A percentile compares a stretch with the other conserved stretches of the same genome.
Evolutionary conservation across 176 grass and related monocot genomes (phyloP).

Genomic region (Carex pumila): DNA sequence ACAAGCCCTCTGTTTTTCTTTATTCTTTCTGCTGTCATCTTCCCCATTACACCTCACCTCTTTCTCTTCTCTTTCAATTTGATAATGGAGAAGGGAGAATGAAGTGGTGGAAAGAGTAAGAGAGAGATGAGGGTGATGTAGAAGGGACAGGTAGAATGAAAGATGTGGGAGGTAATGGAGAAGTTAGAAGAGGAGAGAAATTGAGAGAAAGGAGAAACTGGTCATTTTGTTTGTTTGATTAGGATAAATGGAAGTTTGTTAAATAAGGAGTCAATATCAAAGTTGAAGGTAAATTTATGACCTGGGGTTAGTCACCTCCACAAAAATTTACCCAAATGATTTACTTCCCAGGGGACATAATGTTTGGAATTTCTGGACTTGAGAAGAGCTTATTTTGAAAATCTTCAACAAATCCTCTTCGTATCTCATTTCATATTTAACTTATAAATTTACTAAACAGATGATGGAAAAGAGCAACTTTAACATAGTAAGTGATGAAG

Average conservation of each 20-base stretch:
- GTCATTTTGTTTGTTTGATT: not conserved
- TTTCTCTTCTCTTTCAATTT: not conserved
- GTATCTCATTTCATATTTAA: conserved; percentile 16
- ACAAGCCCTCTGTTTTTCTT: not conserved
- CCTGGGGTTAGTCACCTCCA: not conserved
- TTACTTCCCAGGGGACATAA: not conserved
- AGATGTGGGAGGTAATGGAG: not conserved
- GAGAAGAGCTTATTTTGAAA: not conserved
- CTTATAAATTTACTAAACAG: conserved; percentile 31
- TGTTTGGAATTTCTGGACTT: not conserved
- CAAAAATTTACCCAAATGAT: not conserved
- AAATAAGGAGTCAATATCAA: not conserved
- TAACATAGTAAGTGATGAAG: conserved; percentile 89
- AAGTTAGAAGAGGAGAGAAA: conserved; percentile 1
- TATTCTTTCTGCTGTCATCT: not conserved
- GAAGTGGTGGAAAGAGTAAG: not conserved
- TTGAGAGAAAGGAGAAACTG: not conserved
- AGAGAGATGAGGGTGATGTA: not conserved
- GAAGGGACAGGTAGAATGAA: not conserved
- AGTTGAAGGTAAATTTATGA: not conserved
- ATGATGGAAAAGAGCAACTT: conserved; percentile 97
- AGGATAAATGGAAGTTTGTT: not conserved
- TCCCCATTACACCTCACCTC: not conserved
- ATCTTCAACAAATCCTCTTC: not conserved
- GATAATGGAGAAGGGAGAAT: not conserved